Conservation (phyloP, 2,329 filamentous ascomycete species). For the Colletotrichum agaves region DNA sequence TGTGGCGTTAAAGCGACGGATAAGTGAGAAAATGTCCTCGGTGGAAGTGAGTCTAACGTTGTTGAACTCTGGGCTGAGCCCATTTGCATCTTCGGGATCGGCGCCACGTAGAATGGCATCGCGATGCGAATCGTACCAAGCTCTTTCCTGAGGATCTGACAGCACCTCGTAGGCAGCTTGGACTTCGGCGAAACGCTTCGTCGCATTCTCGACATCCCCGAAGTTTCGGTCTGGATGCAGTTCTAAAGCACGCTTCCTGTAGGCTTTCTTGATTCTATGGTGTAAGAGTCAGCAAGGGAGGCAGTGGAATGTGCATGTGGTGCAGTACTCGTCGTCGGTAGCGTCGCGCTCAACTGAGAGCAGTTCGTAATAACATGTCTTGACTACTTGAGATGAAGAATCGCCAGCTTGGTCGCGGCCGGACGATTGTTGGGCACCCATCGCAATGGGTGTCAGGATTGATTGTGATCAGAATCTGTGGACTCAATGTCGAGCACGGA, state of each 20-base stretch:
- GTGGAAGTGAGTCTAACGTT: constrained; percentile 82
- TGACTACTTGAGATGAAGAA: constrained; percentile 51
- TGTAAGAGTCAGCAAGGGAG: constrained; percentile 14
- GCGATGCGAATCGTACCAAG: constrained; percentile 97
- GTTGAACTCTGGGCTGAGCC: constrained; percentile 68
- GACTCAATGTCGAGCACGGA: too few relatives aligned
- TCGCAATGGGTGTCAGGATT: not conserved
- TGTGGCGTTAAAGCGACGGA: constrained; percentile 81
- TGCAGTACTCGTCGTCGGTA: constrained; percentile 79
- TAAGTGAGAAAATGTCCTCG: constrained; percentile 80
- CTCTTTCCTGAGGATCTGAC: constrained; percentile 92
- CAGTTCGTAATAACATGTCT: constrained; percentile 88
- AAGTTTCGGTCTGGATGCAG: constrained; percentile 95
- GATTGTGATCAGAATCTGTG: too few relatives aligned
- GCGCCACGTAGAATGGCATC: constrained; percentile 81
- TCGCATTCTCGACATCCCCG: constrained; percentile 85
- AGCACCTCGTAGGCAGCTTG: constrained; percentile 96
- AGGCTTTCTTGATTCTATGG: constrained; percentile 89
- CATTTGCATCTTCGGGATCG: constrained; percentile 56
- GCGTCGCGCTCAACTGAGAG: constrained; percentile 78
- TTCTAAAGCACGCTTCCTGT: constrained; percentile 89
- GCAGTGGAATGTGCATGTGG: not conserved
- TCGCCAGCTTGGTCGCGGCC: constrained; percentile 43
- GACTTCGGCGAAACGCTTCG: constrained; percentile 87
- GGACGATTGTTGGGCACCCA: constrained; percentile 69